These are phyloP conservation scores for Aegilops bicornis DNA, from an alignment of 176 grass and related monocot species.

Conservation along the genomic window DNA sequence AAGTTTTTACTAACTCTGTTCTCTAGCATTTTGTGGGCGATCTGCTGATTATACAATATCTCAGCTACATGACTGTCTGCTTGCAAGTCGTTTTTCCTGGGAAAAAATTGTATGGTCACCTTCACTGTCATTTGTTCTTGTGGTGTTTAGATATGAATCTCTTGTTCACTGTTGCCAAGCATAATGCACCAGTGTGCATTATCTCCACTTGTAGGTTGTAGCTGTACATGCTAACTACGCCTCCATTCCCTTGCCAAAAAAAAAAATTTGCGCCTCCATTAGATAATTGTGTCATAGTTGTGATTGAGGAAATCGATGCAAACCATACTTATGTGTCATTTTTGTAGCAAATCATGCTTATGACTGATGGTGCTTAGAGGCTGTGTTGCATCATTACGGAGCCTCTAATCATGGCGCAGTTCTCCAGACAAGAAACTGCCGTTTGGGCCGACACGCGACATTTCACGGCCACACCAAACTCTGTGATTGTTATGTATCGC, in stretches of 20 bases:
- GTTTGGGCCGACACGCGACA: no score
- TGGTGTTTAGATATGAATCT: not conserved
- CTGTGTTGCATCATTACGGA: no score
- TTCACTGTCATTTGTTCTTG: not conserved
- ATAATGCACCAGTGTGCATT: not conserved
- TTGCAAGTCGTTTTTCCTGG: not conserved
- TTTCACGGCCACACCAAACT: no score
- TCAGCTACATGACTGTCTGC: slow-evolving; percentile 1
- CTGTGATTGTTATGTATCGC: no score
- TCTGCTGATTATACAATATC: slow-evolving; percentile 4
- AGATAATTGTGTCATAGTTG: not conserved
- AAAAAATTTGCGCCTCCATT: not conserved
- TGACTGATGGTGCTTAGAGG: no score
- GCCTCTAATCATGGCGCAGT: no score
- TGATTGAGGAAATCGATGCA: not conserved
- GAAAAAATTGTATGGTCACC: not conserved
- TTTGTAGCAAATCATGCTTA: no score
- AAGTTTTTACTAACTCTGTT: not conserved
- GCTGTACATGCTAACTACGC: not conserved
- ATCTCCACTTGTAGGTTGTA: not conserved
- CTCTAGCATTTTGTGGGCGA: not conserved
- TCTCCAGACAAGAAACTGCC: no score
- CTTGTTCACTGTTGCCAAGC: not conserved
- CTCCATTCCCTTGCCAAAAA: not conserved
- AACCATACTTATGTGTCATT: not conserved